A percentile compares a stretch with the other conserved stretches of the same genome.
These are phyloP conservation scores for Populus simonii DNA, from an alignment of 345 rosid genomes.

Conservation along the genomic window DNA sequence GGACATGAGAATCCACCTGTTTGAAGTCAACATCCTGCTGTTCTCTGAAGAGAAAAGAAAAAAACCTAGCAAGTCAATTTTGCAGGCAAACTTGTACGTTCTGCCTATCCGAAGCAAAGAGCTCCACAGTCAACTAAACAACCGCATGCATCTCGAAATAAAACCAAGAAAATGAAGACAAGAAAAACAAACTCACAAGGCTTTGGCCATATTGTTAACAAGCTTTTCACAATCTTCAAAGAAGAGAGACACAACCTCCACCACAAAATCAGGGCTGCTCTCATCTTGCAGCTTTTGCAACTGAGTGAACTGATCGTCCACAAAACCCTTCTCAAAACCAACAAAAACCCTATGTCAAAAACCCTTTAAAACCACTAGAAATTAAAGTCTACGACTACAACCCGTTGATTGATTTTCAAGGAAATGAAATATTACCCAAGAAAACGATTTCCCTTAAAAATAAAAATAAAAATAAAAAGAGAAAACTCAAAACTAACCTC, in stretches of 20 bases:
- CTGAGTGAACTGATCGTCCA: constrained; percentile 82
- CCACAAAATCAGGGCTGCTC: constrained; percentile 66
- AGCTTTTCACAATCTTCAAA: constrained; percentile 78
- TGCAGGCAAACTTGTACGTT: background rate
- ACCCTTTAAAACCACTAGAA: background rate
- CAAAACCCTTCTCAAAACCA: constrained; percentile 39
- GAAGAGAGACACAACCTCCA: constrained; percentile 72
- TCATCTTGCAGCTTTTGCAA: constrained; percentile 83
- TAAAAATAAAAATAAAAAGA: background rate
- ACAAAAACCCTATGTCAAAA: constrained; percentile 17
- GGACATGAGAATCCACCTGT: constrained; percentile 73
- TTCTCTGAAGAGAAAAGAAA: constrained; percentile 36
- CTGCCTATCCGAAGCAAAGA: background rate
- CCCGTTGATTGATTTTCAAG: too few relatives aligned
- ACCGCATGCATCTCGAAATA: background rate
- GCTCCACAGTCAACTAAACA: background rate
- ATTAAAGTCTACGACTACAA: background rate
- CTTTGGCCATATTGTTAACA: constrained; percentile 52
- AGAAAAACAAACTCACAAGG: constrained; percentile 50
- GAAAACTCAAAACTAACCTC: background rate
- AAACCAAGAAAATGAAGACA: background rate
- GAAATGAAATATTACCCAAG: too few relatives aligned
- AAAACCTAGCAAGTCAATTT: background rate
- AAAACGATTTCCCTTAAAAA: background rate
- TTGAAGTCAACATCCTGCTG: constrained; percentile 58